These are phyloP conservation scores for Saccharomycopsis sp. DNA, from an alignment of 805 yeast species.

Conservation along the genomic window DNA sequence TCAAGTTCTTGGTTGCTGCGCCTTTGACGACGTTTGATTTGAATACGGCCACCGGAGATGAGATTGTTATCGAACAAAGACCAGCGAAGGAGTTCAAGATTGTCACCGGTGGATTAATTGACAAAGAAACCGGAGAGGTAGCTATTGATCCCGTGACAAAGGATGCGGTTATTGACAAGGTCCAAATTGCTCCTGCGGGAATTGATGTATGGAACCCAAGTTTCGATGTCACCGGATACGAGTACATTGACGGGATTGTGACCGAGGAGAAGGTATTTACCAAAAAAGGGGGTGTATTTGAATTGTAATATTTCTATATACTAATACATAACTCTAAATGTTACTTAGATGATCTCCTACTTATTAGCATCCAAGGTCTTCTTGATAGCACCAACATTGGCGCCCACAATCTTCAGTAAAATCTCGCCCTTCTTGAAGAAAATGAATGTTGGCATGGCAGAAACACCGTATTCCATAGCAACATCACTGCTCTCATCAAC, in stretches of 20 bases:
- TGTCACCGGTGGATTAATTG: conserved; percentile 60
- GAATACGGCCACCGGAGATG: conserved; percentile 58
- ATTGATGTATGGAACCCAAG: conserved; percentile 94
- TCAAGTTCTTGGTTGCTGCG: conserved; percentile 89
- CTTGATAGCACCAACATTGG: conserved; percentile 39
- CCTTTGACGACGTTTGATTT: conserved; percentile 88
- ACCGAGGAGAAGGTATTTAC: conserved; percentile 65
- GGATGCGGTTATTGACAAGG: conserved; percentile 39
- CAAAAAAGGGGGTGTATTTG: conserved; percentile 32
- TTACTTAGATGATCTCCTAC: conserved; percentile 1
- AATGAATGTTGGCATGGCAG: conserved; percentile 74
- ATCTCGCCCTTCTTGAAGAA: conserved; percentile 55
- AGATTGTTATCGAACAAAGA: conserved; percentile 81
- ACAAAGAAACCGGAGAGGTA: conserved; percentile 24
- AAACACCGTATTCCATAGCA: conserved; percentile 53
- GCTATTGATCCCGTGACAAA: conserved; percentile 25
- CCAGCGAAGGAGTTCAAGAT: conserved; percentile 73
- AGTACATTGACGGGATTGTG: conserved; percentile 78
- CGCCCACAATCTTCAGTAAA: conserved; percentile 58
- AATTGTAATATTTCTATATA: neutral
- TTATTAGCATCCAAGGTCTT: conserved; percentile 25
- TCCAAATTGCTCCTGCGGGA: conserved; percentile 79
- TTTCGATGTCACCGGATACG: conserved; percentile 86
- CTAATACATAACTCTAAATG: no score
- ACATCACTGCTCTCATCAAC: conserved; percentile 58